Evolutionary conservation across 768 basidiomycete genomes (phyloP).

Genomic region (Termitomyces sp.): DNA sequence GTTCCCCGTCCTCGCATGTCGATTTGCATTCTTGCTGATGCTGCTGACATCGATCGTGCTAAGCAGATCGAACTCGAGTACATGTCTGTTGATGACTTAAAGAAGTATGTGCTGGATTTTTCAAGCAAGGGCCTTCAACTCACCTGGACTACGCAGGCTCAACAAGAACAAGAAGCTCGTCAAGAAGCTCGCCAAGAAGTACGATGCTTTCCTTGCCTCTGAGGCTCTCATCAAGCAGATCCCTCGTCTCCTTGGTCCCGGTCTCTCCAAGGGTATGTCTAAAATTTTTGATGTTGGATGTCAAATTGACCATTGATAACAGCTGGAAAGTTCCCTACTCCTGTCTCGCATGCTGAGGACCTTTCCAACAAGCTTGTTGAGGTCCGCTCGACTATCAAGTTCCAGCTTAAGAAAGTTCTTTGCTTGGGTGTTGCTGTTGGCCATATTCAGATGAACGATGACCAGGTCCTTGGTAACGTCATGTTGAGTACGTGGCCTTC

Average conservation of each 20-base stretch:
- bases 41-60: slow-evolving; percentile 96
- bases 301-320: not conserved
- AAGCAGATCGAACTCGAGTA: slow-evolving; percentile 98
- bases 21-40: slow-evolving; percentile 99
- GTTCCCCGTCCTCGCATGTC: slow-evolving; percentile 99
- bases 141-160: slow-evolving; percentile 43
- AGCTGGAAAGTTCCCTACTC: slow-evolving; percentile 99
- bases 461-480: slow-evolving; percentile 94
- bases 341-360: slow-evolving; percentile 90
- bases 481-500: slow-evolving; percentile 73
- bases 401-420: slow-evolving; percentile 99
- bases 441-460: slow-evolving; percentile 95
- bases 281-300: not conserved
- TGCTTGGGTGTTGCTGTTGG: slow-evolving; percentile 99
- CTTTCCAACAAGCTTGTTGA: slow-evolving; percentile 85
- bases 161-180: slow-evolving; percentile 99
- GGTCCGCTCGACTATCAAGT: slow-evolving; percentile 99
- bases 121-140: not conserved
- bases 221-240: slow-evolving; percentile 99
- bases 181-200: slow-evolving; percentile 99
- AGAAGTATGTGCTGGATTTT: slow-evolving; percentile 63
- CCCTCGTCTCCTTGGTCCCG: slow-evolving; percentile 97
- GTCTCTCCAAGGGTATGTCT: slow-evolving; percentile 91
- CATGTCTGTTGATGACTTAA: slow-evolving; percentile 99
- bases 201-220: slow-evolving; percentile 97